phyloP scores from a whole-genome alignment of 345 rosid genomes.

The Melaleuca alternifolia region DNA sequence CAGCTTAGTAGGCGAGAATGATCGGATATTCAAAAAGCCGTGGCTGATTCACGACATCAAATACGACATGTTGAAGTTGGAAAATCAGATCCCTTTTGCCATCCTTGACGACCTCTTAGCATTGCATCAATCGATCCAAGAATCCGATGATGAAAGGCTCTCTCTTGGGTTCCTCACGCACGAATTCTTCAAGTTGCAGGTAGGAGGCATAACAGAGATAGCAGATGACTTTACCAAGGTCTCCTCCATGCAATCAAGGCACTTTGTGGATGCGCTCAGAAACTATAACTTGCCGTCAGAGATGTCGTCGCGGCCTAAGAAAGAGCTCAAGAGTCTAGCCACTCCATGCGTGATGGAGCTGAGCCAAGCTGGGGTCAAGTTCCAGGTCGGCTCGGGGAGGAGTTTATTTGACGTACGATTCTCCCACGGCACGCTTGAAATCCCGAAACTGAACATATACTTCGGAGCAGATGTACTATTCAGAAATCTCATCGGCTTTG shows the following conservation, averaged over 20 bases:
- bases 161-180: not conserved
- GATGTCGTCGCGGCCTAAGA: accelerated
- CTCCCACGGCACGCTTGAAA: not conserved
- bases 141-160: not conserved
- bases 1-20: not conserved
- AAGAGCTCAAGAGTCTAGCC: not conserved
- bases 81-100: slow-evolving; percentile 22
- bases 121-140: not conserved
- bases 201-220: not conserved
- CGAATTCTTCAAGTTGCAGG: not conserved
- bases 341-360: not conserved
- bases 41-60: not conserved
- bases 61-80: slow-evolving; percentile 1
- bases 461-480: not conserved
- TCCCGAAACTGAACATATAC: not conserved
- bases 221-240: not conserved
- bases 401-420: not conserved
- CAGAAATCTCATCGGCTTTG: not conserved
- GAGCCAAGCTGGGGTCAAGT: not conserved
- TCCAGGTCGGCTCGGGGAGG: not conserved
- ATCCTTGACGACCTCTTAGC: slow-evolving; percentile 8
- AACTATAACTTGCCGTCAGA: not conserved
- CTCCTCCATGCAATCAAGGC: not conserved
- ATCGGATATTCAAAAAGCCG: not conserved
- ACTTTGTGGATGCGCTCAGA: not conserved